Conservation (phyloP, 108 stramenopile species). For the Pseudonitzschia pungens region DNA sequence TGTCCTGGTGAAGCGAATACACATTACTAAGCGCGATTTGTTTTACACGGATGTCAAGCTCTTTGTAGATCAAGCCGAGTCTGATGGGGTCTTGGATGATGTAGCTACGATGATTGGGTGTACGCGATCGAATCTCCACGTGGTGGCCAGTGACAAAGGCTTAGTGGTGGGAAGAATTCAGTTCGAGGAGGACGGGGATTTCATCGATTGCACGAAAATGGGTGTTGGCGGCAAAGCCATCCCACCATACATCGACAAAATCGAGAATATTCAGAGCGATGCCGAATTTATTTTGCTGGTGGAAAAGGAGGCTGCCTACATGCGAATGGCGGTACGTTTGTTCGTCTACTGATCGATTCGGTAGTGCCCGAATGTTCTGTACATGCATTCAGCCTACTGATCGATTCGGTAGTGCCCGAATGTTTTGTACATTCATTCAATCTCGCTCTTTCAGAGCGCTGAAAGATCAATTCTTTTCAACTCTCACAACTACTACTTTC, state of each 20-base stretch:
- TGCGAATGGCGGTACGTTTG: slow-evolving; percentile 87
- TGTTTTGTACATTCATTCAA: neutral
- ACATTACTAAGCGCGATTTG: slow-evolving; percentile 98
- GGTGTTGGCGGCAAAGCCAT: slow-evolving; percentile 98
- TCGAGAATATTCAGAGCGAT: slow-evolving; percentile 89
- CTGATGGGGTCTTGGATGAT: slow-evolving; percentile 94
- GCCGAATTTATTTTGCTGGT: slow-evolving; percentile 96
- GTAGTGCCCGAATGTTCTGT: neutral
- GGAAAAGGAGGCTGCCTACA: slow-evolving; percentile 98
- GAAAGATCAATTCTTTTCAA: no score
- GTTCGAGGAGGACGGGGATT: slow-evolving; percentile 94
- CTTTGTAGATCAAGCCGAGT: slow-evolving; percentile 93
- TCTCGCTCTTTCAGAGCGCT: no score
- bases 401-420: no score
- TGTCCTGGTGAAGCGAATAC: slow-evolving; percentile 88
- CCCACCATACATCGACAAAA: slow-evolving; percentile 97
- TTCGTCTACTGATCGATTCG: neutral
- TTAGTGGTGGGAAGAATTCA: slow-evolving; percentile 92
- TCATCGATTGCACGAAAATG: slow-evolving; percentile 91
- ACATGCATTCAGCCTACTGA: no score
- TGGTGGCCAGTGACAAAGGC: slow-evolving; percentile 97
- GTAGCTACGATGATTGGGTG: slow-evolving; percentile 96
- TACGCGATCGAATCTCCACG: slow-evolving; percentile 94
- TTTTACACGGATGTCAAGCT: slow-evolving; percentile 99
- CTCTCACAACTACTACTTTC: neutral